phyloP scores from a whole-genome alignment of 768 basidiomycete species.

The Pisolithus tinctorius region DNA sequence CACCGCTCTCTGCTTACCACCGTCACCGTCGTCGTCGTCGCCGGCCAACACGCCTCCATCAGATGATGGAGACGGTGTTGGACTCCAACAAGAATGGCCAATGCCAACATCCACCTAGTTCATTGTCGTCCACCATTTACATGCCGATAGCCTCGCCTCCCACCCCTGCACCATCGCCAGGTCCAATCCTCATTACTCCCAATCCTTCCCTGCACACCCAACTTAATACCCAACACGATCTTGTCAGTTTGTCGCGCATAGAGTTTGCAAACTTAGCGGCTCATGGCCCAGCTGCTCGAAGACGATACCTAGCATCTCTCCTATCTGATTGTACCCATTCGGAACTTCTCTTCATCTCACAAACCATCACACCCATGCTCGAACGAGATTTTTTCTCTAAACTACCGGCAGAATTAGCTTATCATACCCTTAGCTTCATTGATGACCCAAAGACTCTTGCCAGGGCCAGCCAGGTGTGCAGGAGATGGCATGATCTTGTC shows the following conservation, averaged over 20 bases:
- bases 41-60: too few species aligned
- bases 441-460: conserved; percentile 69
- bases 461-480: conserved; percentile 63
- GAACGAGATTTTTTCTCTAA: conserved; percentile 54
- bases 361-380: conserved; percentile 56
- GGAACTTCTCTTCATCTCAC: conserved; percentile 62
- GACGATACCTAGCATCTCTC: conserved; percentile 44
- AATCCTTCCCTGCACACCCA: conserved; percentile 29
- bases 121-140: conserved; percentile 28
- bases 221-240: conserved; percentile 11
- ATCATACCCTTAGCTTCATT: conserved; percentile 71
- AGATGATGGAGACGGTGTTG: too few species aligned
- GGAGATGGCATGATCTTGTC: conserved; percentile 62
- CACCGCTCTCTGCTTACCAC: too few species aligned
- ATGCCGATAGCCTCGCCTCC: conserved; percentile 53
- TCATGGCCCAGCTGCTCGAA: conserved; percentile 36
- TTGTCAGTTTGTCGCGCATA: conserved; percentile 21
- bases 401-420: conserved; percentile 61
- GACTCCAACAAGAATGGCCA: background rate
- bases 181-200: conserved; percentile 46
- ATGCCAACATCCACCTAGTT: background rate
- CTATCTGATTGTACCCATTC: conserved; percentile 48
- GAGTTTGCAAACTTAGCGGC: conserved; percentile 27
- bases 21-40: too few species aligned
- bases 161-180: conserved; percentile 57